These are phyloP conservation scores for Boletus speciosus DNA, from an alignment of 768 basidiomycete species.

Conservation along the genomic window DNA sequence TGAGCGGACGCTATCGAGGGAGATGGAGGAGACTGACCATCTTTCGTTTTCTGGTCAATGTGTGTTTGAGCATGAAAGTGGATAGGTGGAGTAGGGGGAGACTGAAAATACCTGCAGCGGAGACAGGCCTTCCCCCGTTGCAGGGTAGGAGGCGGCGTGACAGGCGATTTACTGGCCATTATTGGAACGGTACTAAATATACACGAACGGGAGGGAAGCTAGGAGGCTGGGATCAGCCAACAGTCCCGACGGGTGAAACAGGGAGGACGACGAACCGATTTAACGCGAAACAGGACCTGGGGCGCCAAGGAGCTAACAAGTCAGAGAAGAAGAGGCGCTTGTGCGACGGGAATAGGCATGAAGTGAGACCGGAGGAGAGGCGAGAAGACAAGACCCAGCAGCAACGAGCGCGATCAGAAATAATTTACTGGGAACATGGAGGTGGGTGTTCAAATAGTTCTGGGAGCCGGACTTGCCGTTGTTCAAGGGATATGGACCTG, in stretches of 20 bases:
- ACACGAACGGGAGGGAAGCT: conserved; percentile 27
- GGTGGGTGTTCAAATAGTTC: conserved; percentile 30
- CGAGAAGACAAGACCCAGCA: background rate
- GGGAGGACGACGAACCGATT: conserved; percentile 5
- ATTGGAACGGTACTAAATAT: conserved; percentile 37
- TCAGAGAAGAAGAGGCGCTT: conserved; percentile 12
- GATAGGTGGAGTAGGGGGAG: background rate
- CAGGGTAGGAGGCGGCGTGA: conserved; percentile 39
- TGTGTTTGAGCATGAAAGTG: conserved; percentile 13
- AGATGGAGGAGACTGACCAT: conserved; percentile 43
- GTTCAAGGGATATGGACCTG: conserved; percentile 25
- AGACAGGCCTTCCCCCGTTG: conserved; percentile 72
- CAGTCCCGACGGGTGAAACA: background rate
- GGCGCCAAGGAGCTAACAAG: conserved; percentile 3
- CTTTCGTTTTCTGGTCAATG: conserved; percentile 55
- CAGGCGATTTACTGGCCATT: conserved; percentile 33
- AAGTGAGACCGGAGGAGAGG: conserved; percentile 7
- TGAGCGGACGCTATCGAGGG: conserved; percentile 9
- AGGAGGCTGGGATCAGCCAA: conserved; percentile 1
- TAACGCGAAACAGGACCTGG: conserved; percentile 1
- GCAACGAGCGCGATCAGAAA: conserved; percentile 20
- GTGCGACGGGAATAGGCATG: conserved; percentile 29
- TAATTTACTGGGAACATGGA: conserved; percentile 31
- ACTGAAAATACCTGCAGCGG: conserved; percentile 56
- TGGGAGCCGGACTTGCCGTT: conserved; percentile 24